Conservation (phyloP, 2,329 filamentous ascomycete species). For the Trichoderma oligosporum region DNA sequence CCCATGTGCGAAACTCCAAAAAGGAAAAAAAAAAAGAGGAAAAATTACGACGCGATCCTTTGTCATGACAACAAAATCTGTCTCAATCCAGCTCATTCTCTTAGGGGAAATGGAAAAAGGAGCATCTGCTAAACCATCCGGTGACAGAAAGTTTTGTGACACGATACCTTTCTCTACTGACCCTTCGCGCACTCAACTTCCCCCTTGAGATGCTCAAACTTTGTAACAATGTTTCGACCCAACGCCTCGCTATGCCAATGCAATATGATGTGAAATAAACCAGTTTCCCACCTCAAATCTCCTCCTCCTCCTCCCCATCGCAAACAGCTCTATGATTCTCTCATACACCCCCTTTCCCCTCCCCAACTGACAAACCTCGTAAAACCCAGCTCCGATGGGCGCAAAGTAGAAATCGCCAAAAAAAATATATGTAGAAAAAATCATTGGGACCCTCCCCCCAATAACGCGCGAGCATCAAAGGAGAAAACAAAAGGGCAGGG, state of each 20-base stretch:
- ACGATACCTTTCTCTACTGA: background rate
- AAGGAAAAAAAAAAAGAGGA: background rate
- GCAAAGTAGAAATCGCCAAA: background rate
- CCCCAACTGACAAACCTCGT: background rate
- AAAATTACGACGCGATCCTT: background rate
- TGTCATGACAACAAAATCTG: background rate
- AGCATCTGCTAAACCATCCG: background rate
- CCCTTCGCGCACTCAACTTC: background rate
- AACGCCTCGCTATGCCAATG: conserved; percentile 40
- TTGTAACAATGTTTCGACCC: conserved; percentile 12
- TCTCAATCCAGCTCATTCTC: background rate
- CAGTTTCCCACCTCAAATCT: background rate
- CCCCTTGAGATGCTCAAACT: background rate
- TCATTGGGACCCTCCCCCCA: no score
- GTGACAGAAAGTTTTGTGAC: background rate
- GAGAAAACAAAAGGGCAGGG: background rate
- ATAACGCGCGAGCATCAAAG: no score
- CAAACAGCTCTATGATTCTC: background rate
- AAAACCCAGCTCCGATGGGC: background rate
- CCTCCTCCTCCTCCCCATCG: background rate
- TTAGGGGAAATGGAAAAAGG: background rate
- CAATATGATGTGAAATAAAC: conserved; percentile 14
- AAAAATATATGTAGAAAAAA: background rate
- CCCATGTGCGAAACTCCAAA: background rate
- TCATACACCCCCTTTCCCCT: no score